Base-by-base conservation (phyloP, 768 basidiomycete species). In the Agaricus subrufescens region DNA sequence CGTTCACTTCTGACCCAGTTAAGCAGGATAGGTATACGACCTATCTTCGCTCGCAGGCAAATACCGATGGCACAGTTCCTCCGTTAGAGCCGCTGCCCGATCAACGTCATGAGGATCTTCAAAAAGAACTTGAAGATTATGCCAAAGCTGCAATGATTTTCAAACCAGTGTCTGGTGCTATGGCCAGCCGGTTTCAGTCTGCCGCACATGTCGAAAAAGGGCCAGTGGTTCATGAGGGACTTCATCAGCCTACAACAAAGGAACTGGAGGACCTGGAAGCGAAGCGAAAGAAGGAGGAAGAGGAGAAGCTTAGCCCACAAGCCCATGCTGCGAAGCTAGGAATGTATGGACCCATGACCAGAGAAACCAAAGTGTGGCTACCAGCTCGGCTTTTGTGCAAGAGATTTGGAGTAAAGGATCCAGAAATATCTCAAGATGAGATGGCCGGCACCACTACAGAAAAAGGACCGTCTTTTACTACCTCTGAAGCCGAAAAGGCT, bases 121-220 rank as follows among this genome's bases (percentile, higher is more conserved):
- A 87, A 62, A 86, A 85, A 60, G 97, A 99, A 68, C 72, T 96
- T 30, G 76, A 75, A 42, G 93, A 96, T 62, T 98, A 93, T 60
- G 83, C 90, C 2, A 91, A 94, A 66, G 80, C 93, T 0, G 96
- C 96, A 0, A 72, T 80, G 26, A 82, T 98, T 29, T 98, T 98
- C 75, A 93, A 93, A 63, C 97, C 97, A 0, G 83, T 95, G 61
- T 82, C 85, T 0, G 91, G 89, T 2, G 91, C 92, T 14, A 98
- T 98, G 91, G 93, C 94, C 0, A 88, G 85, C 23, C 81, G 96
- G n/a, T 98, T 98, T 69, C 93, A 89, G 4, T 88, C 83, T 55
- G 91, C 91, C 0, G 80, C 81, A 0, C 77, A 86, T 12, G 71
- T 91, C n/a, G 91, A 92, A 27, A 66, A 70, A 4, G 87, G 81